Percentiles rank a stretch among this genome's conserved stretches.
These are phyloP conservation scores for Hypoxylon sp. DNA, from an alignment of 2,329 filamentous ascomycete genomes.

Conservation along the genomic window DNA sequence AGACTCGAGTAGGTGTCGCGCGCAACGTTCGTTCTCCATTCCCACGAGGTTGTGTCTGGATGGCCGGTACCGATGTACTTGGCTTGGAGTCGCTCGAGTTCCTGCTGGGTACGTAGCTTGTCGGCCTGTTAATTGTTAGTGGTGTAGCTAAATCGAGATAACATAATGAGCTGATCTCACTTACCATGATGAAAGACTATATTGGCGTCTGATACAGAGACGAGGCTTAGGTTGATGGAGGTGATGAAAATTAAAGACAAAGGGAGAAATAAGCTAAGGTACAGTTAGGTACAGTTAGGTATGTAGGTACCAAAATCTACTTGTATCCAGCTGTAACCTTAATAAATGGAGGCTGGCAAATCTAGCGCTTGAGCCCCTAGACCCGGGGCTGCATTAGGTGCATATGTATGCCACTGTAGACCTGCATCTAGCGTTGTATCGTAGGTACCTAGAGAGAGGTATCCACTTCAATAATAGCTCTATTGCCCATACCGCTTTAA, in stretches of 20 bases:
- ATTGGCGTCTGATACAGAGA: not conserved
- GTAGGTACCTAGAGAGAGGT: no score
- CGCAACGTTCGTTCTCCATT: slow-evolving; percentile 95
- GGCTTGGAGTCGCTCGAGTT: slow-evolving; percentile 95
- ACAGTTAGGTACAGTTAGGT: not conserved
- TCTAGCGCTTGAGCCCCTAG: slow-evolving; percentile 15
- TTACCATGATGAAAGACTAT: slow-evolving; percentile 5
- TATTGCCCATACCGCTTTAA: no score
- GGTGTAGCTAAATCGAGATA: not conserved
- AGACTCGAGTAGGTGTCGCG: slow-evolving; percentile 92
- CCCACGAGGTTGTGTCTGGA: slow-evolving; percentile 95
- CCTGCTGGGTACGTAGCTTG: slow-evolving; percentile 96
- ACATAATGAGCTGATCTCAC: not conserved
- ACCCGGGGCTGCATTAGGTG: no score
- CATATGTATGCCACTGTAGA: no score
- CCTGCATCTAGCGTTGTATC: no score
- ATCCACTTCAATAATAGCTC: no score
- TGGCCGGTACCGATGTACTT: slow-evolving; percentile 97
- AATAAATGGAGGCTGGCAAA: not conserved
- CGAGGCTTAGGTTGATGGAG: no score
- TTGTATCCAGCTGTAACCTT: no score
- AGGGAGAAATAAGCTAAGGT: not conserved
- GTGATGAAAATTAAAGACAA: no score
- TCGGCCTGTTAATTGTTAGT: slow-evolving; percentile 71
- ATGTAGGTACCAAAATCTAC: not conserved